These are phyloP conservation scores for Pseudomonodictys pantanalensis DNA, from an alignment of 495 filamentous ascomycete species.

Conservation along the genomic window DNA sequence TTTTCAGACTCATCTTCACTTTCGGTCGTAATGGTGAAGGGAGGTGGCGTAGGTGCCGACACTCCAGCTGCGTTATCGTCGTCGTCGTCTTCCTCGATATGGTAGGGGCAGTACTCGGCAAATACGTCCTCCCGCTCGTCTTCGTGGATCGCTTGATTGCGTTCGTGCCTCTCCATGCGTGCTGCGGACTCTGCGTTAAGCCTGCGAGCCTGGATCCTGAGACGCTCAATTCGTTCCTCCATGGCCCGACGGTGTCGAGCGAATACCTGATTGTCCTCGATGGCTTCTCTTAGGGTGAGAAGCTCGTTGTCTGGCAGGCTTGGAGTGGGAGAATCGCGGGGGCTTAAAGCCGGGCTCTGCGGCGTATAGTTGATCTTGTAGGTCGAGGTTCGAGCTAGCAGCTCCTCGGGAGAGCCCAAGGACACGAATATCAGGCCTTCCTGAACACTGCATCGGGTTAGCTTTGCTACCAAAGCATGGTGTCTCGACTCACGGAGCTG, in stretches of 20 bases:
- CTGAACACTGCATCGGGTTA: conserved; percentile 60
- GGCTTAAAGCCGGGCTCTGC: conserved; percentile 7
- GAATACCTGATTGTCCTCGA: conserved; percentile 35
- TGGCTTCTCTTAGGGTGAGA: conserved; percentile 36
- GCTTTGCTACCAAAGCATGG: conserved; percentile 26
- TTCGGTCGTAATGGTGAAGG: conserved; percentile 52
- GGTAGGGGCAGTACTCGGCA: conserved; percentile 24
- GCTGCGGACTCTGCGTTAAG: background rate
- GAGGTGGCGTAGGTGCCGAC: conserved; percentile 29
- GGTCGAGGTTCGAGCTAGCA: conserved; percentile 67
- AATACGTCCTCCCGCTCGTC: background rate
- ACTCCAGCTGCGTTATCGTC: conserved; percentile 19
- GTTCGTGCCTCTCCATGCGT: background rate
- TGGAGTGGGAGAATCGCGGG: conserved; percentile 12
- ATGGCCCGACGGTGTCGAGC: conserved; percentile 19
- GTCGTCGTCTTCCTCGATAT: conserved; percentile 8
- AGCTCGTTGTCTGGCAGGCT: conserved; percentile 15
- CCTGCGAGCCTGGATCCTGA: conserved; percentile 5
- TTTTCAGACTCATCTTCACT: conserved; percentile 49
- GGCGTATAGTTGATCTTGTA: conserved; percentile 70
- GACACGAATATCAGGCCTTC: conserved; percentile 92
- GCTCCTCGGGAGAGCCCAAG: conserved; percentile 75
- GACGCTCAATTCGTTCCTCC: conserved; percentile 16
- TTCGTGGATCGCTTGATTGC: too few species aligned
- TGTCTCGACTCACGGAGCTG: conserved; percentile 70